Percentiles rank a stretch among this genome's conserved stretches.
These are phyloP conservation scores for Pyrus bretschneideri DNA, from an alignment of 306 rosid species.

Conservation along the genomic window DNA sequence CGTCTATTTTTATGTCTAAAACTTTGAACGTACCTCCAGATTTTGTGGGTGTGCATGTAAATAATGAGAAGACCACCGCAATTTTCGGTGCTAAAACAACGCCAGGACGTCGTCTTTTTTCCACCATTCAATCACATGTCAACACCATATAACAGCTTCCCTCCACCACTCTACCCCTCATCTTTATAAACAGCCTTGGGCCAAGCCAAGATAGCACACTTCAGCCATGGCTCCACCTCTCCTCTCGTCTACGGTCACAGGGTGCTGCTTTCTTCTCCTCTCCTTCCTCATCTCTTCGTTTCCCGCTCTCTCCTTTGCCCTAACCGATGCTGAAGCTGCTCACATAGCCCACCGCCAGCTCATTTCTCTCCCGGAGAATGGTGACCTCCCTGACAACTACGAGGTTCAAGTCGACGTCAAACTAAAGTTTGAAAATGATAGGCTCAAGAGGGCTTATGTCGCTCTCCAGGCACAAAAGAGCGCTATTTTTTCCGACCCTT, in stretches of 20 bases:
- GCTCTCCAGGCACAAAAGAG: constrained; percentile 66
- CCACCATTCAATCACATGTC: neutral
- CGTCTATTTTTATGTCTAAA: neutral
- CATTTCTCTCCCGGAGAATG: constrained; percentile 21
- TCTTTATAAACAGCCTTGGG: constrained; percentile 24
- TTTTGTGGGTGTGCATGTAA: constrained; percentile 6
- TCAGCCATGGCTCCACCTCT: neutral
- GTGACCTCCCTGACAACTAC: constrained; percentile 34
- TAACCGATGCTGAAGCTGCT: constrained; percentile 41
- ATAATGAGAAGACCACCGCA: constrained; percentile 10
- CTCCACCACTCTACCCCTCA: neutral
- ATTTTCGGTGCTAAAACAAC: constrained; percentile 20
- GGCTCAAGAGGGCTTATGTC: constrained; percentile 53
- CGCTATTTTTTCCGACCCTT: constrained; percentile 66
- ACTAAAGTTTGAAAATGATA: constrained; percentile 18
- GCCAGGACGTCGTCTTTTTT: neutral
- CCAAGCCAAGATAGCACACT: constrained; percentile 1
- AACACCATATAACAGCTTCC: constrained; percentile 22
- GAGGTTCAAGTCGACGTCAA: neutral
- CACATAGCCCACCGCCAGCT: constrained; percentile 55
- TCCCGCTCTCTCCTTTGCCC: constrained; percentile 19
- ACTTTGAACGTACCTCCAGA: constrained; percentile 15
- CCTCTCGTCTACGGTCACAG: constrained; percentile 10
- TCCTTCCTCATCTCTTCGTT: constrained; percentile 7
- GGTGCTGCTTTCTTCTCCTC: constrained; percentile 18